Evolutionary conservation across 2,329 filamentous ascomycete species (phyloP).

Genomic region (Epicoccum sorghinum): DNA sequence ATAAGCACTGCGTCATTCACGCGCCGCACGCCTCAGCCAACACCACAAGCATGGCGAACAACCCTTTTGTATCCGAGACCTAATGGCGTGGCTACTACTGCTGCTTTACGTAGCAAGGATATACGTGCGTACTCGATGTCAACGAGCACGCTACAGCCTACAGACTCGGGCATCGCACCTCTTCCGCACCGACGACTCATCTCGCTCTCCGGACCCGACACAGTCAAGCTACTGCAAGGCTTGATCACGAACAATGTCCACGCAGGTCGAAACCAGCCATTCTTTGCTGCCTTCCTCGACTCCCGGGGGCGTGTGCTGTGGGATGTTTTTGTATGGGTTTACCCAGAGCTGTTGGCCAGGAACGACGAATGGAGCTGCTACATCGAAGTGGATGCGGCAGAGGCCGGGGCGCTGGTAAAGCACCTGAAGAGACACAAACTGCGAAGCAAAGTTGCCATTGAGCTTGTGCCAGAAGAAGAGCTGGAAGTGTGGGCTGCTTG

Average conservation of each 20-base stretch:
- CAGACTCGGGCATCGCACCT: constrained; percentile 56
- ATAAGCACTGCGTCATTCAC: constrained; percentile 19
- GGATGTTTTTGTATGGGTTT: constrained; percentile 84
- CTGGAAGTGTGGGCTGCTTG: constrained; percentile 75
- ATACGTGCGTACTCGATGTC: constrained; percentile 12
- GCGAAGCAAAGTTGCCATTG: constrained; percentile 74
- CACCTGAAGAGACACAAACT: constrained; percentile 88
- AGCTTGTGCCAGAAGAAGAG: constrained; percentile 65
- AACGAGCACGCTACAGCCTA: constrained; percentile 25
- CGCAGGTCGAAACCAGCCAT: constrained; percentile 47
- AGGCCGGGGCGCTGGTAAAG: constrained; percentile 66
- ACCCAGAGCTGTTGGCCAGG: constrained; percentile 26
- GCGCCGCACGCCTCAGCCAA: background rate
- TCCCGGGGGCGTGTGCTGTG: constrained; percentile 80
- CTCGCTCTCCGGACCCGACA: constrained; percentile 77
- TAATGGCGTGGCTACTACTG: background rate
- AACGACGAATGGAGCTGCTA: constrained; percentile 65
- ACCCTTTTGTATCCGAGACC: background rate
- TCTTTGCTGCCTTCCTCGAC: constrained; percentile 83
- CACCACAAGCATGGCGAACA: background rate
- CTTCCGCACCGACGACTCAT: constrained; percentile 81
- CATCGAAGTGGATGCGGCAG: constrained; percentile 78
- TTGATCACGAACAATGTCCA: constrained; percentile 78
- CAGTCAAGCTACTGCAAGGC: constrained; percentile 85
- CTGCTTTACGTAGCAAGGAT: background rate